Conservation (phyloP, 495 filamentous ascomycete genomes). For the Podospora pseudocomata region DNA sequence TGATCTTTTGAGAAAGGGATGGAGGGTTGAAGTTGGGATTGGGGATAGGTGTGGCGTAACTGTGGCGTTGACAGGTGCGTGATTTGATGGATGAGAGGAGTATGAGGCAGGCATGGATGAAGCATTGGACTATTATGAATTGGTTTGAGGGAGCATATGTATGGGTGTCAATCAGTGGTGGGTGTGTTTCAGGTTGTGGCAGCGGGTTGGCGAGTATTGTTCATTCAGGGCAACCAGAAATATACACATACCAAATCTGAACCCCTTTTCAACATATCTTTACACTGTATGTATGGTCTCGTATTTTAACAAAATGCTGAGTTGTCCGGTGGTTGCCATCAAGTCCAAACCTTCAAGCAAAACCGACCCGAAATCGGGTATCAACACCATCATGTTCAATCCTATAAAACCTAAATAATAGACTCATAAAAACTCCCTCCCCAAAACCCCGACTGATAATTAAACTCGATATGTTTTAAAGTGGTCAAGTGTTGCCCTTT, state of each 20-base stretch:
- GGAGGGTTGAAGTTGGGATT: neutral
- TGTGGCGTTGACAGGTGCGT: neutral
- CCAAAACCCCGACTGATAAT: neutral
- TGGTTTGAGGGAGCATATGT: neutral
- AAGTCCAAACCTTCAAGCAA: neutral
- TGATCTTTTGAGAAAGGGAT: slow-evolving; percentile 16
- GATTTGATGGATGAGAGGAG: neutral
- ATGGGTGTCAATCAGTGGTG: neutral
- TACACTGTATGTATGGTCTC: too few relatives aligned
- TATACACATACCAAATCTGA: neutral
- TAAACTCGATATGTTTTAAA: neutral
- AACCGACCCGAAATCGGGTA: slow-evolving; percentile 9
- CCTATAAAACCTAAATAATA: neutral
- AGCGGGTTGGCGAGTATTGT: neutral
- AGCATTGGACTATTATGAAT: neutral
- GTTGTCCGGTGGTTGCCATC: neutral
- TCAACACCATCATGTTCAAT: slow-evolving; percentile 12
- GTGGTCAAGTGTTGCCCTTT: too few relatives aligned
- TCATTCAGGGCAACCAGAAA: neutral
- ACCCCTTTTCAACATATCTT: too few relatives aligned
- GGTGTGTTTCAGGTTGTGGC: neutral
- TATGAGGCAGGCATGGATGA: neutral
- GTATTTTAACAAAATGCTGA: neutral
- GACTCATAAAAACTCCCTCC: neutral
- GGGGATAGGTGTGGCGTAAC: neutral